Evolutionary conservation across 495 filamentous ascomycete species (phyloP), one percentile per base, ranked within the genome.

Genomic region (Hypoxylon subgilvum): DNA sequence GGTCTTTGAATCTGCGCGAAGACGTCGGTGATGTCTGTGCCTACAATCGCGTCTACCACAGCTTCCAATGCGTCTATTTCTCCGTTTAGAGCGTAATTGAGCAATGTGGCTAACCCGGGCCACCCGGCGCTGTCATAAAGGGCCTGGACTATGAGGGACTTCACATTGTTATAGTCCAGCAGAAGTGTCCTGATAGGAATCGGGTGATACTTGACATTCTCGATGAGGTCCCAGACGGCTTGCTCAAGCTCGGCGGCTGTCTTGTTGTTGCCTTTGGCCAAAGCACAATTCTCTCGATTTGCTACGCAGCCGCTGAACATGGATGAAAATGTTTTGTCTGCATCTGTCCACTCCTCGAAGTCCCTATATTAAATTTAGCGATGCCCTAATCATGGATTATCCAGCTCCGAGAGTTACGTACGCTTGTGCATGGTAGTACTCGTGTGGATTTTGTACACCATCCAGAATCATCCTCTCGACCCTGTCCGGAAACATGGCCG

Each of bases 401-500:
- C 10, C 22, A 8, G 23, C 23, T 8, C 23, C 23, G 30, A 1
- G 23, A n/a, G n/a, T 30, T n/a, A 45, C 51, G 7, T 49, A 57
- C 42, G 28, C 17, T 52, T 55, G 59, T 6, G 45, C 58, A 25
- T 74, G 64, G 44, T 74, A 76, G 40, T 78, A 78, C 12, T 76
- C 67, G 30, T 72, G 67, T 0, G 69, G 66, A 57, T 74, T 76
- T 34, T 72, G 65, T 14, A 76, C 73, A 5, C 75, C 75, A 38
- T 79, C 76, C 6, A 79, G 41, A 16, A 79, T 60, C 35, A 78
- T 50, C 48, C 63, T 66, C 25, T 72, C 74, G n/a, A 78, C 46
- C n/a, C 71, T 66, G 4, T 78, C 74, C 0, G 77, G 77, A 52
- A 77, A 79, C 72, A 79, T 74, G 44, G 73, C 70, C 13, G 72